These are phyloP conservation scores for Nicotiana tabacum DNA, from an alignment of 257 asterid species.

Conservation along the genomic window DNA sequence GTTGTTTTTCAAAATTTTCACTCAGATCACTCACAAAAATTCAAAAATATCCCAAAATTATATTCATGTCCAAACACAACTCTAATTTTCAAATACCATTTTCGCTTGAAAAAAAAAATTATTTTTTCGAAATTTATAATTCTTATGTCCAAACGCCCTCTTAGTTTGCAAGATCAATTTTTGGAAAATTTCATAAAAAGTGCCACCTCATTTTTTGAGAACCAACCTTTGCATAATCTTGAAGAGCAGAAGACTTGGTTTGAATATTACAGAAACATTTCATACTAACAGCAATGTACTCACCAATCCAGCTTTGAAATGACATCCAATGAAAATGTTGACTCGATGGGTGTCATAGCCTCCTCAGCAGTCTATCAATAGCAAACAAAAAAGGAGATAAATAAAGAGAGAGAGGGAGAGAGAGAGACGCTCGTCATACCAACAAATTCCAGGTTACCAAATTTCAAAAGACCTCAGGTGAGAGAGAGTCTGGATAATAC, in stretches of 20 bases:
- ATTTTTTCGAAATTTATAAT: too few relatives aligned
- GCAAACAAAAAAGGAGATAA: slow-evolving; percentile 15
- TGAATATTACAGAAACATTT: not conserved
- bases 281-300: not conserved
- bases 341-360: slow-evolving; percentile 98
- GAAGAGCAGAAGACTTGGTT: not conserved
- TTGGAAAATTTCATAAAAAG: not conserved
- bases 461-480: not conserved
- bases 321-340: slow-evolving; percentile 90
- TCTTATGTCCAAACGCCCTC: too few relatives aligned
- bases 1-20: too few relatives aligned
- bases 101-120: too few relatives aligned
- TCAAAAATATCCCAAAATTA: too few relatives aligned
- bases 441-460: not conserved
- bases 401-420: not conserved
- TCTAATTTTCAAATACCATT: too few relatives aligned
- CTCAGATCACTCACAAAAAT: too few relatives aligned
- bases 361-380: slow-evolving; percentile 88
- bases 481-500: not conserved
- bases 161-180: not conserved
- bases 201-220: not conserved
- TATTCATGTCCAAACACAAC: too few relatives aligned
- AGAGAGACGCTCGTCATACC: not conserved
- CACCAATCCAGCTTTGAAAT: slow-evolving; percentile 95
- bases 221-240: not conserved